These are phyloP conservation scores for Euphorbia neoarborescens DNA, from an alignment of 441 rosid species.

Conservation along the genomic window DNA sequence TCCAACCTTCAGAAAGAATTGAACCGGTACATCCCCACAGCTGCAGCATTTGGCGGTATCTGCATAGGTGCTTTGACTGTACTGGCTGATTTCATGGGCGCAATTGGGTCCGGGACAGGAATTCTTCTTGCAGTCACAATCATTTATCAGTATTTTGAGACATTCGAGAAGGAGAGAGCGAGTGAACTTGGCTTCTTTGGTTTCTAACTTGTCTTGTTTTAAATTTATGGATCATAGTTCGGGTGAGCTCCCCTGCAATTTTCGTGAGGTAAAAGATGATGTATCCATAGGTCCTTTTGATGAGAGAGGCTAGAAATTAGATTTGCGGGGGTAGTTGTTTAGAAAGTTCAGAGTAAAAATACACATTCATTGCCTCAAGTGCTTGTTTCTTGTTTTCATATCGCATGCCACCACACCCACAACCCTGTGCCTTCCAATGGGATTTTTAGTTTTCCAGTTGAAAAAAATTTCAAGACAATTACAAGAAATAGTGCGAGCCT, in stretches of 20 bases:
- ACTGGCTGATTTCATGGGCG: slow-evolving; percentile 88
- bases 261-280: slow-evolving; percentile 23
- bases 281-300: slow-evolving; percentile 13
- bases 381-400: background rate
- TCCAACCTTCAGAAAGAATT: slow-evolving; percentile 78
- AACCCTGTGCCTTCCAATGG: background rate
- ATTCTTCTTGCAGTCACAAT: slow-evolving; percentile 83
- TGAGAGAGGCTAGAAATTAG: slow-evolving; percentile 11
- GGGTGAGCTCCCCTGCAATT: slow-evolving; percentile 24
- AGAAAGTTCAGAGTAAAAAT: slow-evolving; percentile 6
- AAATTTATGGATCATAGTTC: slow-evolving; percentile 5
- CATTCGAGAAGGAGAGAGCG: slow-evolving; percentile 92
- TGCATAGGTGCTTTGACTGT: slow-evolving; percentile 79
- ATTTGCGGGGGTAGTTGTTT: slow-evolving; percentile 4
- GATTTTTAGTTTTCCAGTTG: background rate
- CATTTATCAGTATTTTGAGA: slow-evolving; percentile 87
- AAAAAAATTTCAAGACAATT: background rate
- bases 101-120: slow-evolving; percentile 87
- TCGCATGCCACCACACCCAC: background rate
- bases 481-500: background rate
- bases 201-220: slow-evolving; percentile 20
- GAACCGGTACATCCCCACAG: slow-evolving; percentile 81
- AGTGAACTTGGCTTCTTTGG: slow-evolving; percentile 91
- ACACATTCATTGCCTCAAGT: slow-evolving; percentile 4
- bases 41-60: slow-evolving; percentile 75